These are phyloP conservation scores for Pseudophaeomoniella oleicola DNA, from an alignment of 2,329 filamentous ascomycete species.

Conservation along the genomic window DNA sequence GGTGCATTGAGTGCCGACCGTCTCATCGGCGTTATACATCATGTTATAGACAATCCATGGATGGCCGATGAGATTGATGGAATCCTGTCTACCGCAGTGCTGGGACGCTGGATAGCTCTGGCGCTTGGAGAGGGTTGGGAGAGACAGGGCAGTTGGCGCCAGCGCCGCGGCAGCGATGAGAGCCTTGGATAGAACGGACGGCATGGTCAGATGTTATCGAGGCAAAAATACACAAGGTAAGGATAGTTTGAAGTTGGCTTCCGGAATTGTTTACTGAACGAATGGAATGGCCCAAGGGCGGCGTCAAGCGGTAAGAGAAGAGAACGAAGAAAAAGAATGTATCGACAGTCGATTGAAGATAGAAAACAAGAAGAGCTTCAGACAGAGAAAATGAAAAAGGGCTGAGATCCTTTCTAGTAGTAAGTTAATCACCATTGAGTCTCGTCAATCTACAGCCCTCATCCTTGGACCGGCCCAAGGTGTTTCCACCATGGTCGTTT, in stretches of 20 bases:
- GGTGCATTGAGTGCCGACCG: constrained; percentile 25
- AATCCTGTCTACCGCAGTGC: background rate
- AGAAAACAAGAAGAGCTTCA: background rate
- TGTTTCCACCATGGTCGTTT: background rate
- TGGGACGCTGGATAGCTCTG: background rate
- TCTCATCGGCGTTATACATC: constrained; percentile 25
- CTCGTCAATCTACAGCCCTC: background rate
- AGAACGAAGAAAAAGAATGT: background rate
- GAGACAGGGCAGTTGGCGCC: background rate
- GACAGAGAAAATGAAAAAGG: background rate
- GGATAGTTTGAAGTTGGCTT: background rate
- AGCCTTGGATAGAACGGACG: background rate
- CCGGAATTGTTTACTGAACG: background rate
- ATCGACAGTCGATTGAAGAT: background rate
- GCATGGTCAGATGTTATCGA: background rate
- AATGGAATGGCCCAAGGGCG: background rate
- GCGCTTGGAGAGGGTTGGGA: background rate
- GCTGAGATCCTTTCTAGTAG: background rate
- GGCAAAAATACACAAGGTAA: too few species aligned
- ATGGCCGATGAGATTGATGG: background rate
- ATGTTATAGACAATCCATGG: constrained; percentile 32
- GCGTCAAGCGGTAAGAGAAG: background rate
- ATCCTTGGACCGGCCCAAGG: background rate
- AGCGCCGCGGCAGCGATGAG: background rate
- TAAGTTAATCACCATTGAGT: background rate